Evolutionary conservation across 2,329 filamentous ascomycete species (phyloP), one percentile per base, ranked within the genome.

Genomic region (Curvularia sp.): DNA sequence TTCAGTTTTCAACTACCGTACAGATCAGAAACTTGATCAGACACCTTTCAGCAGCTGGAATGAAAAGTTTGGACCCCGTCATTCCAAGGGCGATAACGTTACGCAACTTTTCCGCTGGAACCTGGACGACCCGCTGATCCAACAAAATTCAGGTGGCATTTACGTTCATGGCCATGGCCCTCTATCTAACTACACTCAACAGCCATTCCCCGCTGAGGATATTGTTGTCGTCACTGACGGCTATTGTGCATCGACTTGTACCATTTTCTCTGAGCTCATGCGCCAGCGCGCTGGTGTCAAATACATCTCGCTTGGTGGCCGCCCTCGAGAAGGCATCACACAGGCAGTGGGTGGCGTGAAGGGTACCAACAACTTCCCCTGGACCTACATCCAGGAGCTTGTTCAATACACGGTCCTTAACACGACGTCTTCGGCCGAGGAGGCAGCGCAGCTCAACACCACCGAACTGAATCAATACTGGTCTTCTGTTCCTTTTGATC

Each of bases 321-420:
- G 85, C 1, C 84, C 88, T 0, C 75, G 77, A 10, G 66, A 79
- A 0, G 78, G 76, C 3, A 82, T 83, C 0, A 89, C 88, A 0
- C 76, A 78, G 61, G 76, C 76, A 35, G 78, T 89, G 18, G 87
- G 88, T n/a, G 88, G 88, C n/a, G 83, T 86, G 48, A 87, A 88
- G 66, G 88, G 88, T 31, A 77, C 78, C 0, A 79, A 83, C 62
- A 68, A 75, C 56, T 64, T 55, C 20, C 65, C 67, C 0, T 76
- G 71, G 72, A 52, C 51, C 22, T 74, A 71, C 58, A 75, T 78
- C 50, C 73, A 76, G 49, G 53, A 54, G 22, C 50, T 70, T 7
- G 67, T 62, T 2, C 65, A 74, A 47, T 65, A 58, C 53, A 57
- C 69, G 8, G 55, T 72, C n/a, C 57, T 52, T 18, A 60, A 71